Evolutionary conservation across 495 filamentous ascomycete species (phyloP), one percentile per base, ranked within the genome.

Genomic region (Ramalina peruviana): DNA sequence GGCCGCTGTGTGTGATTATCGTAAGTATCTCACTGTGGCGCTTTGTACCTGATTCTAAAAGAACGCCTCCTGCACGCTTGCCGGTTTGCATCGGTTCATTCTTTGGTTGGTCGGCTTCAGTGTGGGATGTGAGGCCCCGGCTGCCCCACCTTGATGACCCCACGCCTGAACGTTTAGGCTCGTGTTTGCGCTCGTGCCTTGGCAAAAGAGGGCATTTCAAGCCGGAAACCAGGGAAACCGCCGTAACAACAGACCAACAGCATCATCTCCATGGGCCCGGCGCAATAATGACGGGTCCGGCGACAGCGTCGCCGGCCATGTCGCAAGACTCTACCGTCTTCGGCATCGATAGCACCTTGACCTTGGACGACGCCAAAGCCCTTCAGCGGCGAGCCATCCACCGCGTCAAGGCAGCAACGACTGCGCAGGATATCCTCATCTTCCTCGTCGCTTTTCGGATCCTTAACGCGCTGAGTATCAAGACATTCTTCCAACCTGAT

Each of bases 401-500:
- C 27, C 58, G 49, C n/a, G 50, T 50, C 15, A 52, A 53, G 25
- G 33, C 54, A 26, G 45, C 43, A 23, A 43, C 55, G 17, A 55
- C 43, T 6, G 44, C 59, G 33, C 58, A 52, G 36, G 62, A 66
- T 46, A 65, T 81, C 49, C 69, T 85, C 45, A 66, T 76, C 38
- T 70, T 79, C 38, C 76, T 96, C 19, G 57, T 95, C 49, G 75
- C 75, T 12, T 73, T 96, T 43, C 87, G 92, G 48, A 74, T 94
- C 45, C 59, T 86, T 61, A 96, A 97, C 66, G 81, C 88, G n/a
- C 69, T 95, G 49, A 76, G 70, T 44, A 70, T 93, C 37, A 73
- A 79, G 44, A 97, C 92, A n/a, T 99, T 95, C 63, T 99, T 99
- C 69, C 92, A 99, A 64, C 92, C 92, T n/a, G 92, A 99, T 69